Percentiles rank a stretch among this genome's conserved stretches.
These are phyloP conservation scores for Aureobasidium melanogenum DNA, from an alignment of 2,329 filamentous ascomycete genomes.

Conservation along the genomic window DNA sequence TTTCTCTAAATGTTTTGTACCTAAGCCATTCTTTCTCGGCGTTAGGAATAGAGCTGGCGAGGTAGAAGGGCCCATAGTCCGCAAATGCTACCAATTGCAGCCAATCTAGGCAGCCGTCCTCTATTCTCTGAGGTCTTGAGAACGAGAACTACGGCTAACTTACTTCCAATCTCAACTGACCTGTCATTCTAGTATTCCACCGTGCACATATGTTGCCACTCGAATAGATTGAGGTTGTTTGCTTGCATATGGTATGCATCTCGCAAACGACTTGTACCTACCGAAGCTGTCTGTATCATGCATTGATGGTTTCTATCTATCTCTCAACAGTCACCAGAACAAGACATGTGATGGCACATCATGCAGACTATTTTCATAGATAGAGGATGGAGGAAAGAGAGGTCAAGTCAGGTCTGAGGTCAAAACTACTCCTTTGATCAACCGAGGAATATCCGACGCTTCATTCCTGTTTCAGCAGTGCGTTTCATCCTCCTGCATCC, in stretches of 20 bases:
- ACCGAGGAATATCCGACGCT: neutral
- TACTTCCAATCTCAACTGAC: neutral
- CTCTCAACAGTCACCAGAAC: too few relatives aligned
- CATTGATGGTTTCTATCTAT: neutral
- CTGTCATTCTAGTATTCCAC: neutral
- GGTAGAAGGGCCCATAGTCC: neutral
- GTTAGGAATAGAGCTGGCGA: too few relatives aligned
- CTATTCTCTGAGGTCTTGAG: neutral
- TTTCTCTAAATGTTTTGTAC: too few relatives aligned
- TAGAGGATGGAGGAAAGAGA: neutral
- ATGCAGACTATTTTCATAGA: neutral
- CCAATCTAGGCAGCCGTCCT: neutral
- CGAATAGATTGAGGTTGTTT: neutral
- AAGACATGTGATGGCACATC: neutral
- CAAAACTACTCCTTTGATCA: neutral
- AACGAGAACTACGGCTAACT: neutral
- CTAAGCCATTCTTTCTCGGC: neutral
- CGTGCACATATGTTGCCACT: neutral
- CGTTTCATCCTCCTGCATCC: neutral
- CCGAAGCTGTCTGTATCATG: neutral
- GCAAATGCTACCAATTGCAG: neutral
- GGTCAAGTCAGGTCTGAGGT: neutral
- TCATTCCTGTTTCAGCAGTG: neutral
- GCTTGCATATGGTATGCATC: neutral
- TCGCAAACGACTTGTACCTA: neutral